Percentiles rank a stretch among this genome's conserved stretches.
phyloP scores from a whole-genome alignment of 768 basidiomycete species.

The Mycena haematopus region DNA sequence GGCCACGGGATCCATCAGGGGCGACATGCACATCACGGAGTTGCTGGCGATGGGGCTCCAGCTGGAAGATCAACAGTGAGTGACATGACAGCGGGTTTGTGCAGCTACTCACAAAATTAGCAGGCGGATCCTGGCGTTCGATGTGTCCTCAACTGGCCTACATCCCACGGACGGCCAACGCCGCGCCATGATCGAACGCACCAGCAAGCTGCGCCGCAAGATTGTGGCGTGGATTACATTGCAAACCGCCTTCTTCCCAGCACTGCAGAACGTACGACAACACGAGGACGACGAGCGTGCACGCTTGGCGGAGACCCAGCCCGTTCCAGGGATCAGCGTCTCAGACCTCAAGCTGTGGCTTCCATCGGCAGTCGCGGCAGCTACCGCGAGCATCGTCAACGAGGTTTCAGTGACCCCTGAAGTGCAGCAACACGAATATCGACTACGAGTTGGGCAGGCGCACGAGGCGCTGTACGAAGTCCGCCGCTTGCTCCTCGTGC shows the following conservation, averaged over 20 bases:
- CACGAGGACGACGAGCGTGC: slow-evolving; percentile 1
- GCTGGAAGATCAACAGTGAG: slow-evolving; percentile 30
- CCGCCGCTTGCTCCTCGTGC: slow-evolving; percentile 32
- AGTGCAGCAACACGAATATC: slow-evolving; percentile 30
- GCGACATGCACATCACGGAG: slow-evolving; percentile 20
- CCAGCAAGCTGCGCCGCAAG: slow-evolving; percentile 13
- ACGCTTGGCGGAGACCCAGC: background rate
- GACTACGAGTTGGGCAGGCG: slow-evolving; percentile 34
- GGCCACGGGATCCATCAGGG: background rate
- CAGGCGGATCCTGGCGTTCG: slow-evolving; percentile 8
- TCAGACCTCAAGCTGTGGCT: slow-evolving; percentile 25
- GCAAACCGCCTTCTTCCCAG: slow-evolving; percentile 9
- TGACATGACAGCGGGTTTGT: too few species aligned
- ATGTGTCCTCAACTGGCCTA: background rate
- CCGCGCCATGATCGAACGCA: slow-evolving; percentile 28
- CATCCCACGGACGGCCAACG: too few species aligned
- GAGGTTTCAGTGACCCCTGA: background rate
- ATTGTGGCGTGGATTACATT: background rate
- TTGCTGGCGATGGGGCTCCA: too few species aligned
- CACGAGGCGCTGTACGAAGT: slow-evolving; percentile 34
- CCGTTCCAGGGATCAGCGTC: background rate
- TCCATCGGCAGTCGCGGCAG: too few species aligned
- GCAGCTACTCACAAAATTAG: background rate
- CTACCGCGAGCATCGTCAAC: slow-evolving; percentile 16
- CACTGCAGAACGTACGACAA: too few species aligned